These are phyloP conservation scores for Diutina scorzettiae DNA, from an alignment of 1,139 yeast species.

Conservation along the genomic window DNA sequence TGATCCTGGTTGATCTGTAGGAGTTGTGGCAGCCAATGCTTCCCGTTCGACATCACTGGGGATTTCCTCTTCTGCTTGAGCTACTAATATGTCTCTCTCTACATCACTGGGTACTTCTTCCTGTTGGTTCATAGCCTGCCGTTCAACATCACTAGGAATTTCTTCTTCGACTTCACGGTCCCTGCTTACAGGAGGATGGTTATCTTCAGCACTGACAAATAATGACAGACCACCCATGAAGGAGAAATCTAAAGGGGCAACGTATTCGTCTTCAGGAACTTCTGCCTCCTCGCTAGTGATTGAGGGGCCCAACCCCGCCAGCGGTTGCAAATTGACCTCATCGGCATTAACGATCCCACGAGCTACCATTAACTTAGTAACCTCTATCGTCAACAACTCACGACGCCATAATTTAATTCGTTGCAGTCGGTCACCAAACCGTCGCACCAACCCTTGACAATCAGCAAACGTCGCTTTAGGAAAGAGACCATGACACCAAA, in stretches of 20 bases:
- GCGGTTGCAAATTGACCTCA: not conserved
- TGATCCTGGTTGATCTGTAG: no score
- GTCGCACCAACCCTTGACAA: constrained; percentile 28
- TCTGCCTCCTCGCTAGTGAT: not conserved
- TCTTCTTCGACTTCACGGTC: no score
- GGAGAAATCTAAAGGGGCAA: not conserved
- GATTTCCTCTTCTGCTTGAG: not conserved
- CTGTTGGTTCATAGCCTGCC: not conserved
- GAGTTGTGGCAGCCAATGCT: no score
- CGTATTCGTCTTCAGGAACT: not conserved
- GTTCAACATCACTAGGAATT: not conserved
- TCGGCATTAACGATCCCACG: constrained; percentile 20
- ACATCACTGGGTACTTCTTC: no score
- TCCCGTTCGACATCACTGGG: not conserved
- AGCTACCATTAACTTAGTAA: constrained; percentile 20
- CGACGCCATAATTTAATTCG: constrained; percentile 25
- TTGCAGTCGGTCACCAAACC: constrained; percentile 17
- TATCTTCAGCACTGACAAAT: not conserved
- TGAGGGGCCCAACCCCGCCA: not conserved
- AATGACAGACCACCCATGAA: constrained; percentile 2
- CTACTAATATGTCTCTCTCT: not conserved
- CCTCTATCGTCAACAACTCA: constrained; percentile 23
- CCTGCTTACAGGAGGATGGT: not conserved
- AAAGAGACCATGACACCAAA: constrained; percentile 76
- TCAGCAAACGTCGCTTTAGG: constrained; percentile 73